Percentiles rank a stretch among this genome's conserved stretches.
Evolutionary conservation across 108 stramenopile species (phyloP).

Genomic region (Cyclotella sp.): DNA sequence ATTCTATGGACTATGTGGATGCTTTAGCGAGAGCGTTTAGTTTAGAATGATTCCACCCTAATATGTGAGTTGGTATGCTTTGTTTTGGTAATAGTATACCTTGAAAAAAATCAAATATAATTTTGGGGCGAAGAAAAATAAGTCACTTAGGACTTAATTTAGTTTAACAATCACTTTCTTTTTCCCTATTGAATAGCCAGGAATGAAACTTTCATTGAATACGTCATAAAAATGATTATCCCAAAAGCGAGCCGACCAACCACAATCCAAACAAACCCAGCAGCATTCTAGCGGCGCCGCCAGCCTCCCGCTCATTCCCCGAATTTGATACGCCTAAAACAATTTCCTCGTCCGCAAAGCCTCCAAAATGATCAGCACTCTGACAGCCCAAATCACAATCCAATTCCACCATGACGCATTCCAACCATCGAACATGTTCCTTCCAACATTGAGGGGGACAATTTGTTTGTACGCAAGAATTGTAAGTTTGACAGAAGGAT

Average conservation of each 20-base stretch:
- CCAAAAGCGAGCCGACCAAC: too few relatives aligned
- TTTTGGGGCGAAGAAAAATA: too few relatives aligned
- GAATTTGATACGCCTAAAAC: not conserved
- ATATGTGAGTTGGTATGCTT: too few relatives aligned
- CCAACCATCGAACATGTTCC: conserved; percentile 33
- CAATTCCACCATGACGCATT: conserved; percentile 32
- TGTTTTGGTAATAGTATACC: too few relatives aligned
- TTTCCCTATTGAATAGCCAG: too few relatives aligned
- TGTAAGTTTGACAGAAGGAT: conserved; percentile 30
- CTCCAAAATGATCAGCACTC: not conserved
- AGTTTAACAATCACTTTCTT: too few relatives aligned
- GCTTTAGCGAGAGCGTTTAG: conserved; percentile 29
- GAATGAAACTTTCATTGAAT: too few relatives aligned
- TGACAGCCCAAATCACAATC: conserved; percentile 41
- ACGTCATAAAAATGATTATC: too few relatives aligned
- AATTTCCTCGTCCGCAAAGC: conserved; percentile 11
- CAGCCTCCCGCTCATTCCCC: not conserved
- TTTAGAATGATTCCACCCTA: not conserved
- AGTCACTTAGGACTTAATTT: too few relatives aligned
- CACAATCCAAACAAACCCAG: conserved; percentile 1
- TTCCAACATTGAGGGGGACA: conserved; percentile 25
- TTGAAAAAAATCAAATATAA: too few relatives aligned
- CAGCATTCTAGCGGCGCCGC: not conserved
- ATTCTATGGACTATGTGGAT: conserved; percentile 37
- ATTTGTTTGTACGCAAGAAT: conserved; percentile 23